Conservation (phyloP, 2,329 filamentous ascomycete genomes). For the Aspergillus uvarum region DNA sequence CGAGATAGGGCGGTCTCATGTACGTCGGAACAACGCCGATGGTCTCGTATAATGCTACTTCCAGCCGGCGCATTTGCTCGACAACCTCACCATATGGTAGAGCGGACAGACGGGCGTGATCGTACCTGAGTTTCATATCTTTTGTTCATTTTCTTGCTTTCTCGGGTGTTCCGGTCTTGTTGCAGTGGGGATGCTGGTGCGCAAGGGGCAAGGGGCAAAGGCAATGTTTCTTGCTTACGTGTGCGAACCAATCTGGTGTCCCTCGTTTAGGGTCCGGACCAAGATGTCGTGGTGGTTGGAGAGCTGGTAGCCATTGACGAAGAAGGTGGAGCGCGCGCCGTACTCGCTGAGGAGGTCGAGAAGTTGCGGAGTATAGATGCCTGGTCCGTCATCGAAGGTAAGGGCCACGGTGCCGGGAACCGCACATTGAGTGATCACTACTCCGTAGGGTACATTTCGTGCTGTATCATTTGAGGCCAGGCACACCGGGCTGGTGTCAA, state of each 20-base stretch:
- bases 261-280: constrained; percentile 35
- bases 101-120: constrained; percentile 40
- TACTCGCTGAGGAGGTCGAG: constrained; percentile 58
- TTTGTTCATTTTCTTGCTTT: no score
- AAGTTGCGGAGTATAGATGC: constrained; percentile 57
- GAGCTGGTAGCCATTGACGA: constrained; percentile 51
- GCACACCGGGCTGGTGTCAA: neutral
- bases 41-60: constrained; percentile 41
- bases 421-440: constrained; percentile 42
- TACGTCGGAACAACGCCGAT: constrained; percentile 49
- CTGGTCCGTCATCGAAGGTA: constrained; percentile 66
- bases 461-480: neutral
- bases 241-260: constrained; percentile 50
- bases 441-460: constrained; percentile 39
- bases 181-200: no score
- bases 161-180: no score
- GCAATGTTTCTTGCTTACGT: constrained; percentile 31
- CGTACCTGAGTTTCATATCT: constrained; percentile 30
- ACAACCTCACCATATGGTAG: constrained; percentile 34
- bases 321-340: constrained; percentile 64
- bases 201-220: no score
- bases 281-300: constrained; percentile 29
- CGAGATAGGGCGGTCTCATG: constrained; percentile 50
- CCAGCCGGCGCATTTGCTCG: constrained; percentile 43
- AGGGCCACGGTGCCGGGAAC: constrained; percentile 59